Evolutionary conservation across 2,329 filamentous ascomycete species (phyloP).

Genomic region (Colletotrichum godetiae): DNA sequence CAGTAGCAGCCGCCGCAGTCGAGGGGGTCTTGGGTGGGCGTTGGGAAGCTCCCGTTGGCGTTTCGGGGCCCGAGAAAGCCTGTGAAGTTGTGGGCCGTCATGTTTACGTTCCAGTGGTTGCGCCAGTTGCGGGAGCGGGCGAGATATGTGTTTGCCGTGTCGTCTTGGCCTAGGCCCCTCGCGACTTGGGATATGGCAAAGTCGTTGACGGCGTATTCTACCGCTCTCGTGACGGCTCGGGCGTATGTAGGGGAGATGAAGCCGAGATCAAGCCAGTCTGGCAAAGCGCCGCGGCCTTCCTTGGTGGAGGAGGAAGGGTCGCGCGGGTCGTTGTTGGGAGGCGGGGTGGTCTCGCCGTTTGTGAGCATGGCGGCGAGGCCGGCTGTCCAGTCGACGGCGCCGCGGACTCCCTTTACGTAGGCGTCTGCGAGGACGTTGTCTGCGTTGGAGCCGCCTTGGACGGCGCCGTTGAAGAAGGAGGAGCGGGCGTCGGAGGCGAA

Average conservation of each 20-base stretch:
- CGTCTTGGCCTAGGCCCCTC: constrained; percentile 60
- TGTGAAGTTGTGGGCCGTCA: constrained; percentile 67
- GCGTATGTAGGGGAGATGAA: constrained; percentile 73
- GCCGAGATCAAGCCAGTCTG: constrained; percentile 73
- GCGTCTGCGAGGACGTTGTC: constrained; percentile 81
- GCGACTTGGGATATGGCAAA: constrained; percentile 76
- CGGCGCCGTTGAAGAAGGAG: constrained; percentile 75
- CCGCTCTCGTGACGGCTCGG: constrained; percentile 71
- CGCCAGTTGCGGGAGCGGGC: constrained; percentile 75
- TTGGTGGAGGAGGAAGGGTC: constrained; percentile 72
- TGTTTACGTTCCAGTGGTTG: constrained; percentile 75
- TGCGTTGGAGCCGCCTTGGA: constrained; percentile 76
- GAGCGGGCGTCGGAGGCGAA: constrained; percentile 75
- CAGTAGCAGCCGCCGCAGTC: constrained; percentile 75
- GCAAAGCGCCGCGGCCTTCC: constrained; percentile 75
- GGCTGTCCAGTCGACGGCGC: constrained; percentile 72
- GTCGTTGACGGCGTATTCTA: constrained; percentile 78
- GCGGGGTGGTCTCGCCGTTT: constrained; percentile 72
- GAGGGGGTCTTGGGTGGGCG: constrained; percentile 66
- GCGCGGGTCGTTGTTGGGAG: constrained; percentile 67
- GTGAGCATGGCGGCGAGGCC: constrained; percentile 73
- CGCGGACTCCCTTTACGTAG: constrained; percentile 74
- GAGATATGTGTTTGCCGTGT: constrained; percentile 69
- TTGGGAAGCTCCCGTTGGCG: constrained; percentile 61
- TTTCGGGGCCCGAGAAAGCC: constrained; percentile 74